Evolutionary conservation across 1,284 basidiomycete species (phyloP).

Genomic region (Megacollybia platyphylla): DNA sequence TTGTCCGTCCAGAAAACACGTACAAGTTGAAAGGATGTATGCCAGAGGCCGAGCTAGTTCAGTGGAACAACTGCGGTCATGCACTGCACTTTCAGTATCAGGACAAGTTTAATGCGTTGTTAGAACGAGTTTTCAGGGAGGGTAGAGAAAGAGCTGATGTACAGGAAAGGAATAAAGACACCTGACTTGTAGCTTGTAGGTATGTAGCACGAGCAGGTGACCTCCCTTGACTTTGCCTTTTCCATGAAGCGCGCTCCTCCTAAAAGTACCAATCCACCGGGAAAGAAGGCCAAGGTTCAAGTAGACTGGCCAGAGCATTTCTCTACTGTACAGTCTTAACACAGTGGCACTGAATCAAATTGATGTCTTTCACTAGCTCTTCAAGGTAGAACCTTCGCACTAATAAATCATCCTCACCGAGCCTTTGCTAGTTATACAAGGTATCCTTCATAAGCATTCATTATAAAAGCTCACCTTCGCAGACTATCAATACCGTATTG

Average conservation of each 20-base stretch:
- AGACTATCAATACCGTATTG: slow-evolving; percentile 86
- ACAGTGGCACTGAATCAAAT: neutral
- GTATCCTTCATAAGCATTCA: slow-evolving; percentile 1
- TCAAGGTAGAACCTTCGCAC: slow-evolving; percentile 16
- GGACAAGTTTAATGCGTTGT: slow-evolving; percentile 39
- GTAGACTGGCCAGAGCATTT: slow-evolving; percentile 48
- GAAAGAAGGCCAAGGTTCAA: neutral
- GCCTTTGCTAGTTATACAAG: slow-evolving; percentile 17
- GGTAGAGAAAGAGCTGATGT: slow-evolving; percentile 11
- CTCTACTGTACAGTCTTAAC: slow-evolving; percentile 24
- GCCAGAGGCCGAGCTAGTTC: slow-evolving; percentile 54
- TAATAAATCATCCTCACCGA: neutral
- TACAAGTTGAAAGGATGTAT: slow-evolving; percentile 46
- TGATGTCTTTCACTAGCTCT: slow-evolving; percentile 16
- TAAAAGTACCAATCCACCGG: too few relatives aligned
- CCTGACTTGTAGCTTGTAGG: neutral
- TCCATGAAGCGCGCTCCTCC: too few relatives aligned
- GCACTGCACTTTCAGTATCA: slow-evolving; percentile 45
- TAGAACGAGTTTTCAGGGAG: slow-evolving; percentile 49
- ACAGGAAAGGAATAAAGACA: neutral
- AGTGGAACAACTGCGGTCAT: slow-evolving; percentile 61
- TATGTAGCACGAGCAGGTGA: too few relatives aligned
- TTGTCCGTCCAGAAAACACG: slow-evolving; percentile 51
- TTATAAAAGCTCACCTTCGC: neutral
- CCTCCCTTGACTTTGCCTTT: too few relatives aligned